A percentile compares a stretch with the other conserved stretches of the same genome.
These are phyloP conservation scores for Mycena latifolia DNA, from an alignment of 768 basidiomycete species.

Conservation along the genomic window DNA sequence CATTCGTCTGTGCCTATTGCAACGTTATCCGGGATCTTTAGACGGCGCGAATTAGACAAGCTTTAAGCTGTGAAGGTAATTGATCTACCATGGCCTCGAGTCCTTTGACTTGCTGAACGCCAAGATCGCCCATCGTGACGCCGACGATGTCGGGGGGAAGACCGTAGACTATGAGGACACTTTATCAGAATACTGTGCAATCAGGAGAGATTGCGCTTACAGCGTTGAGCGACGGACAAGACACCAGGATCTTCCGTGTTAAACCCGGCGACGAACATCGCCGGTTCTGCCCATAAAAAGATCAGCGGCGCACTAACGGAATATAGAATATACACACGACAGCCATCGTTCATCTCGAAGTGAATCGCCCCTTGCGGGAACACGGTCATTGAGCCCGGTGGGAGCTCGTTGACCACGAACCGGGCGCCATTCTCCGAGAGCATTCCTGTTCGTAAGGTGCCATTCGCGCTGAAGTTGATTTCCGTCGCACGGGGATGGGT, in stretches of 20 bases:
- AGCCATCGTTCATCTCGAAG: slow-evolving; percentile 36
- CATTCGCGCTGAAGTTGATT: slow-evolving; percentile 37
- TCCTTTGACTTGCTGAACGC: slow-evolving; percentile 24
- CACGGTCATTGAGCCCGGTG: slow-evolving; percentile 33
- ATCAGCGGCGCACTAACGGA: slow-evolving; percentile 40
- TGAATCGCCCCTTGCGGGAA: slow-evolving; percentile 35
- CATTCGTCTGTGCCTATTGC: slow-evolving; percentile 33
- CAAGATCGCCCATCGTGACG: slow-evolving; percentile 26
- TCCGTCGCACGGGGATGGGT: slow-evolving; percentile 37
- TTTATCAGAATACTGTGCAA: neutral
- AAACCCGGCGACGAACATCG: slow-evolving; percentile 35
- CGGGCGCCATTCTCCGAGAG: slow-evolving; percentile 36
- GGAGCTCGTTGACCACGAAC: slow-evolving; percentile 34
- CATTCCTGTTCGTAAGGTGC: slow-evolving; percentile 36
- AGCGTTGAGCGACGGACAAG: slow-evolving; percentile 34
- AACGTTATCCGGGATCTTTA: slow-evolving; percentile 32
- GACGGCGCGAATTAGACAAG: neutral
- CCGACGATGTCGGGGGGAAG: slow-evolving; percentile 32
- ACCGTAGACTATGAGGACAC: slow-evolving; percentile 30
- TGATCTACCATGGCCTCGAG: slow-evolving; percentile 25
- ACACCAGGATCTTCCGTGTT: slow-evolving; percentile 29
- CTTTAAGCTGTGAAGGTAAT: neutral
- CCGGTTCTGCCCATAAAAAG: slow-evolving; percentile 28
- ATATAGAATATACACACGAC: slow-evolving; percentile 9
- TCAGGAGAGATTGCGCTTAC: slow-evolving; percentile 12